A percentile compares a stretch with the other conserved stretches of the same genome.
Evolutionary conservation across 2,329 filamentous ascomycete species (phyloP).

Genomic region (Atkinsonella texensis): DNA sequence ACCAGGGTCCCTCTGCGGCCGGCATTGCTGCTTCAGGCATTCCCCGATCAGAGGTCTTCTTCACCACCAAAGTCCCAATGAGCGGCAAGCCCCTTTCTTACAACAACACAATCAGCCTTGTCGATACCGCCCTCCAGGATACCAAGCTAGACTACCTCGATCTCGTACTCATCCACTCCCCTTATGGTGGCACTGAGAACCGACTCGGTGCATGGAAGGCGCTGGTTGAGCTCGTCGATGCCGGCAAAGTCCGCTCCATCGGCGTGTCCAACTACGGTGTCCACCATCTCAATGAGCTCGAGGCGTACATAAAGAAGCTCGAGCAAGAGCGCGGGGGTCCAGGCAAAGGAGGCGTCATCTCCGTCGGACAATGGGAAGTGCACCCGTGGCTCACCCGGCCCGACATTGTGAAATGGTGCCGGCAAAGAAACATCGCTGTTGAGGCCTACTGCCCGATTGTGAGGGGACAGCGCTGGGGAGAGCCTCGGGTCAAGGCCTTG

Average conservation of each 20-base stretch:
- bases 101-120: constrained; percentile 47
- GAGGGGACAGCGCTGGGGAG: constrained; percentile 57
- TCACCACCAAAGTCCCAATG: constrained; percentile 44
- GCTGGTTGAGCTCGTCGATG: constrained; percentile 50
- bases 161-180: constrained; percentile 50
- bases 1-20: constrained; percentile 36
- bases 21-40: constrained; percentile 30
- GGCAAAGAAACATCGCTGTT: constrained; percentile 47
- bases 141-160: constrained; percentile 56
- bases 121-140: constrained; percentile 50
- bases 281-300: constrained; percentile 49
- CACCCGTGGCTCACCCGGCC: constrained; percentile 77
- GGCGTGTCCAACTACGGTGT: constrained; percentile 56
- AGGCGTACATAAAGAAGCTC: constrained; percentile 46
- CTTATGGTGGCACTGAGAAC: constrained; percentile 42
- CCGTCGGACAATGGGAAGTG: constrained; percentile 79
- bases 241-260: constrained; percentile 48
- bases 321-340: constrained; percentile 47
- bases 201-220: constrained; percentile 51
- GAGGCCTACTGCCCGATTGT: constrained; percentile 53
- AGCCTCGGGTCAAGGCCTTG: constrained; percentile 51
- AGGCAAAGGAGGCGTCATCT: constrained; percentile 60
- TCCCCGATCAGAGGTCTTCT: constrained; percentile 38
- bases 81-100: constrained; percentile 36
- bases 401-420: constrained; percentile 71